phyloP scores from a whole-genome alignment of 768 basidiomycete genomes.

The Cystofilobasidium ferigula region DNA sequence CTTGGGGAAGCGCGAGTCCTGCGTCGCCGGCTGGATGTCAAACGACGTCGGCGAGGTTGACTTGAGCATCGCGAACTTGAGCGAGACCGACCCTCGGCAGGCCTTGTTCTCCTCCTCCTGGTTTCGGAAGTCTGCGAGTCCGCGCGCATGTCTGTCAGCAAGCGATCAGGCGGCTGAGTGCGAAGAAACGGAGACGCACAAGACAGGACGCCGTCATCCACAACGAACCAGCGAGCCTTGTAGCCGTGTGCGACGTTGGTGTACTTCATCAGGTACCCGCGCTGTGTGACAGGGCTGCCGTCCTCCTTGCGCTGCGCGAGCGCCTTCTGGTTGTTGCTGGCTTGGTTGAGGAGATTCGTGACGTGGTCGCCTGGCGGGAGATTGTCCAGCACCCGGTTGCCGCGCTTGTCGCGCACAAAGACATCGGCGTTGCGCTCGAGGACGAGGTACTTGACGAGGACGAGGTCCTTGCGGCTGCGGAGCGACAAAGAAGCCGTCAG shows the following conservation, averaged over 20 bases:
- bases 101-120: constrained; percentile 82
- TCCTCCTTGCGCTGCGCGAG: constrained; percentile 9
- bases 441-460: constrained; percentile 62
- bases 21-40: constrained; percentile 51
- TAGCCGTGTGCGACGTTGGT: constrained; percentile 6
- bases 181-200: constrained; percentile 46
- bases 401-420: constrained; percentile 66
- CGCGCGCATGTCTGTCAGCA: constrained; percentile 22
- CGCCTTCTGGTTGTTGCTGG: constrained; percentile 26
- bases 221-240: constrained; percentile 62
- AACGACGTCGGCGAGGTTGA: constrained; percentile 47
- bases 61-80: constrained; percentile 64
- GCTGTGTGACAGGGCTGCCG: constrained; percentile 14
- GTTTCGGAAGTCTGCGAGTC: constrained; percentile 57
- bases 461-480: constrained; percentile 54
- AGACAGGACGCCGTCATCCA: constrained; percentile 71
- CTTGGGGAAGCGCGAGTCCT: constrained; percentile 16
- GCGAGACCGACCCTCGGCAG: constrained; percentile 74
- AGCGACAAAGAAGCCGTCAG: too few species aligned
- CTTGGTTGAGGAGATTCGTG: constrained; percentile 67
- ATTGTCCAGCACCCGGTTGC: constrained; percentile 59
- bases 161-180: neutral
- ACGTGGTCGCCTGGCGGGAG: constrained; percentile 50
- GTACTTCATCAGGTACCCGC: constrained; percentile 17
- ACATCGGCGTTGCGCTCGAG: constrained; percentile 79